Evolutionary conservation across 768 basidiomycete species (phyloP).

Genomic region (Tulasnella sp.): DNA sequence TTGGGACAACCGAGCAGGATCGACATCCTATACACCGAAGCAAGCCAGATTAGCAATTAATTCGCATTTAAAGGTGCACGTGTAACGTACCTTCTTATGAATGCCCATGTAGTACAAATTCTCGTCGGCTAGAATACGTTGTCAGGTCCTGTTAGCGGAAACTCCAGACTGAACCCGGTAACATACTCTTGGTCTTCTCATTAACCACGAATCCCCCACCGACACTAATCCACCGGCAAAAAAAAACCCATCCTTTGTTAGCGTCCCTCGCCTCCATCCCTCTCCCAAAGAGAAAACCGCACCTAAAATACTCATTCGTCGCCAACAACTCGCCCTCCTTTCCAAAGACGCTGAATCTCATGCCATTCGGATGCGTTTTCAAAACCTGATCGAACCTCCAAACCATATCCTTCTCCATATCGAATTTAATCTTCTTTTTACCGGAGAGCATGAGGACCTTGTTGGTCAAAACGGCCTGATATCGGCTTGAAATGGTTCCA

Average conservation of each 20-base stretch:
- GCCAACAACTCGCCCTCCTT: slow-evolving; percentile 79
- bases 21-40: slow-evolving; percentile 43
- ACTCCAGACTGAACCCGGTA: background rate
- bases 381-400: slow-evolving; percentile 84
- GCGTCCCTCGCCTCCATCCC: background rate
- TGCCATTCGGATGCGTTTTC: slow-evolving; percentile 76
- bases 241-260: background rate
- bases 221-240: slow-evolving; percentile 41
- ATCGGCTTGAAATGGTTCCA: slow-evolving; percentile 70
- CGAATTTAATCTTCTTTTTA: slow-evolving; percentile 66
- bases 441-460: slow-evolving; percentile 66
- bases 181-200: slow-evolving; percentile 76
- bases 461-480: slow-evolving; percentile 55
- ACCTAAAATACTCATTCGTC: slow-evolving; percentile 90
- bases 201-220: slow-evolving; percentile 95
- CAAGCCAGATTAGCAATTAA: background rate
- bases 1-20: slow-evolving; percentile 70
- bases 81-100: slow-evolving; percentile 43
- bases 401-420: slow-evolving; percentile 86
- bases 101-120: slow-evolving; percentile 93
- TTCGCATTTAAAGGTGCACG: background rate
- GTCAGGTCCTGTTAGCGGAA: background rate
- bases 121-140: slow-evolving; percentile 57
- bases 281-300: background rate
- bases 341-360: slow-evolving; percentile 82